Conservation (phyloP, 2,329 filamentous ascomycete genomes). For the Alternaria hordeiaustralica region DNA sequence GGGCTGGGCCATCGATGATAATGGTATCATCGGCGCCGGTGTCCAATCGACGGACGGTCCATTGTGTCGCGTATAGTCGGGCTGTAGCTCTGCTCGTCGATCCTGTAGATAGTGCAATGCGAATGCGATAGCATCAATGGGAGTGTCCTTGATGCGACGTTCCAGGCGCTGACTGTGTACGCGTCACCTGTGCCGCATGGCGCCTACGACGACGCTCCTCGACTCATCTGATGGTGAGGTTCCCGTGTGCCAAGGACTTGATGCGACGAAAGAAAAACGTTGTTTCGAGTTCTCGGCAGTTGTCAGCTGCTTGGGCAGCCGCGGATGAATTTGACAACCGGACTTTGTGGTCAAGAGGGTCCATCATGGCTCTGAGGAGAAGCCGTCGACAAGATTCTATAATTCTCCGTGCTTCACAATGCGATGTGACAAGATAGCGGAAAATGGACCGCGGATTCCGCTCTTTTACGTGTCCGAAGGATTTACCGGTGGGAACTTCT, state of each 20-base stretch:
- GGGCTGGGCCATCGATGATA: conserved; percentile 36
- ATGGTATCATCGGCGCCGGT: conserved; percentile 37
- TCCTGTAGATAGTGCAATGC: conserved; percentile 8
- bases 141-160: background rate
- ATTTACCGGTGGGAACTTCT: conserved; percentile 7
- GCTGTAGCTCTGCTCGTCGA: background rate
- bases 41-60: conserved; percentile 41
- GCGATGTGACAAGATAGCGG: conserved; percentile 4
- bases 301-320: background rate
- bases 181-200: background rate
- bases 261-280: conserved; percentile 1
- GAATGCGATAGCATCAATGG: background rate
- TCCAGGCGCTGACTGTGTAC: background rate
- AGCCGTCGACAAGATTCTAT: background rate
- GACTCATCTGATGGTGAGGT: background rate
- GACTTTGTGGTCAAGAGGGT: background rate
- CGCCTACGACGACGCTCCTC: background rate
- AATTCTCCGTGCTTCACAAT: conserved; percentile 1
- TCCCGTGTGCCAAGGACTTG: conserved; percentile 2
- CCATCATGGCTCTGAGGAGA: background rate
- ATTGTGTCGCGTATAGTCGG: conserved; percentile 29
- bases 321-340: background rate
- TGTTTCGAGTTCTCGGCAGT: conserved; percentile 8
- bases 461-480: conserved; percentile 4
- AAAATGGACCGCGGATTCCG: conserved; percentile 14